Percentiles rank a stretch among this genome's conserved stretches.
These are phyloP conservation scores for Suillus weaverae DNA, from an alignment of 768 basidiomycete species.

Conservation along the genomic window DNA sequence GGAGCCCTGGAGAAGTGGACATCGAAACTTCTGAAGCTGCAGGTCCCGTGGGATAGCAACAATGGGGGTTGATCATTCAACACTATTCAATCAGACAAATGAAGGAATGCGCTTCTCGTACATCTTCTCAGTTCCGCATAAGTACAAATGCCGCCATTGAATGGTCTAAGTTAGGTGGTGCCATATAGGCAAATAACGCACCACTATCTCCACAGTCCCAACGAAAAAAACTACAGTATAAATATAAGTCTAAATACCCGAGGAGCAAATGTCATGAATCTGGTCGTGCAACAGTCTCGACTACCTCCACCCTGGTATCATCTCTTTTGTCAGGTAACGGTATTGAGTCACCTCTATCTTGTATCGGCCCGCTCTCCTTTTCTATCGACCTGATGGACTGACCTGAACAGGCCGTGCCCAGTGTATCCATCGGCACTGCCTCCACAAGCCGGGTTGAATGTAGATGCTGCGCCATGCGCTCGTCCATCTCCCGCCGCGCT, in stretches of 20 bases:
- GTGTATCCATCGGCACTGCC: not conserved
- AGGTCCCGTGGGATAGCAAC: not conserved
- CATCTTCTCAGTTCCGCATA: not conserved
- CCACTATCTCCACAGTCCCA: not conserved
- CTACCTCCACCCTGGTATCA: not conserved
- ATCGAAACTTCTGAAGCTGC: not conserved
- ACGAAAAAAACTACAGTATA: not conserved
- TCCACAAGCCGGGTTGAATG: not conserved
- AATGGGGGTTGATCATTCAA: not conserved
- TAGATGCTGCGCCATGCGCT: constrained; percentile 40
- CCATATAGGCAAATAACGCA: not conserved
- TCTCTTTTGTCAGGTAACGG: not conserved
- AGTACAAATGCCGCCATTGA: not conserved
- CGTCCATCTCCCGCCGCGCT: constrained; percentile 61
- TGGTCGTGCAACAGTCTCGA: not conserved
- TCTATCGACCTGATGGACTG: not conserved
- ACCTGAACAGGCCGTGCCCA: not conserved
- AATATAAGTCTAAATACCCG: not conserved
- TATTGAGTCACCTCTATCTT: constrained; percentile 33
- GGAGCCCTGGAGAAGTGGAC: not conserved
- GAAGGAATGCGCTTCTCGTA: not conserved
- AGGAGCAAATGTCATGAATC: not conserved
- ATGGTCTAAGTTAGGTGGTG: not conserved
- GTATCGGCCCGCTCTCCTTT: constrained; percentile 28
- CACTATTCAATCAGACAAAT: not conserved